Conservation (phyloP, 1,139 yeast genomes). For the Candida sp. region DNA sequence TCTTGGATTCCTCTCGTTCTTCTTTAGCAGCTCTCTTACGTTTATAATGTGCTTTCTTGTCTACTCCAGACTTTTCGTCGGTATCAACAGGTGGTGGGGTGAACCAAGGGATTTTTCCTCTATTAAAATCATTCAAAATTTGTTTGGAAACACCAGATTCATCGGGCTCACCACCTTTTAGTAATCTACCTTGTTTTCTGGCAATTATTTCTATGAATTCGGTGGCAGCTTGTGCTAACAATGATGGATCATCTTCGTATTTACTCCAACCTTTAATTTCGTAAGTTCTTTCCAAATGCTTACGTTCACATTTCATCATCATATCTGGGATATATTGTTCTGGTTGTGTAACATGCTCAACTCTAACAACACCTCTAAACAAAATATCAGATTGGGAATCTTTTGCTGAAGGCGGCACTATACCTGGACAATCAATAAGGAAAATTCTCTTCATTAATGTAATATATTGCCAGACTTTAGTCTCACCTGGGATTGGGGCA, state of each 20-base stretch:
- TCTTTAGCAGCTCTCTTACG: conserved; percentile 49
- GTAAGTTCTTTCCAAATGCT: conserved; percentile 93
- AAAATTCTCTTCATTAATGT: conserved; percentile 95
- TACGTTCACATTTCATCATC: conserved; percentile 78
- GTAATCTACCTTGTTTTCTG: conserved; percentile 84
- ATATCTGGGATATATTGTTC: conserved; percentile 94
- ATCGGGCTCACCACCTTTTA: conserved; percentile 98
- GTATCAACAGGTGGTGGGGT: conserved; percentile 85
- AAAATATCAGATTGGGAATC: conserved; percentile 93
- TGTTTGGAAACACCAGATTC: conserved; percentile 91
- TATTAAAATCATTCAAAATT: conserved; percentile 87
- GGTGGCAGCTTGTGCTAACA: conserved; percentile 53
- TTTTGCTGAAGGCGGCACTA: conserved; percentile 90
- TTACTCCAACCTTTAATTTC: conserved; percentile 88
- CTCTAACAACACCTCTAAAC: conserved; percentile 97
- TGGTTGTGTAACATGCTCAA: conserved; percentile 92
- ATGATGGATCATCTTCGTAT: conserved; percentile 36
- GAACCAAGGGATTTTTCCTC: conserved; percentile 99
- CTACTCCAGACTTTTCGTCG: conserved; percentile 50
- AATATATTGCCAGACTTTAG: conserved; percentile 98
- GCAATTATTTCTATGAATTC: conserved; percentile 91
- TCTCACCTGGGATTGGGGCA: conserved; percentile 99
- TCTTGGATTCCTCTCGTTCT: conserved; percentile 14
- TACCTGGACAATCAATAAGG: conserved; percentile 97
- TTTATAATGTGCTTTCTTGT: conserved; percentile 51